Conservation (phyloP, 2,329 filamentous ascomycete genomes). For the Dactylonectria estremocensis region DNA sequence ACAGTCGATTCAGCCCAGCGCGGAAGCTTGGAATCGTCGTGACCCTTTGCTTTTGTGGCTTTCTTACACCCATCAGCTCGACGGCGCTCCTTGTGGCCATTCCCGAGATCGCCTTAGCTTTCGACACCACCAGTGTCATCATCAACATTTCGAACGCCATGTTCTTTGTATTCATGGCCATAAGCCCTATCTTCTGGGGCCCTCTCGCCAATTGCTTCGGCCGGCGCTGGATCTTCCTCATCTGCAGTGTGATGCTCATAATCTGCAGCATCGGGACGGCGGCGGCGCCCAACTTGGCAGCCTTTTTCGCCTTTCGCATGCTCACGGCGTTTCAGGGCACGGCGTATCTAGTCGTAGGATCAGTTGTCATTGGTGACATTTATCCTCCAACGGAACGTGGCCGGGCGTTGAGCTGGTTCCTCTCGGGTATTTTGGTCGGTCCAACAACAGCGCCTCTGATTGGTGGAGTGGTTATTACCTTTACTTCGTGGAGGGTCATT, state of each 20-base stretch:
- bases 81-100: constrained; percentile 40
- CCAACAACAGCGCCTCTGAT: constrained; percentile 76
- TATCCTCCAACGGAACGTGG: constrained; percentile 74
- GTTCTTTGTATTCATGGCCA: constrained; percentile 80
- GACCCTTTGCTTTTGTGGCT: constrained; percentile 41
- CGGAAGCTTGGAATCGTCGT: constrained; percentile 44
- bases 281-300: constrained; percentile 74
- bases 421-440: constrained; percentile 76
- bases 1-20: constrained; percentile 41
- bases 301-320: constrained; percentile 79
- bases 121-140: constrained; percentile 38
- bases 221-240: constrained; percentile 57
- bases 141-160: constrained; percentile 79
- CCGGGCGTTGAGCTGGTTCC: constrained; percentile 77
- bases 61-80: constrained; percentile 39
- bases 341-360: constrained; percentile 77
- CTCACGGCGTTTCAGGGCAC: constrained; percentile 81
- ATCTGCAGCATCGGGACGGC: constrained; percentile 77
- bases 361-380: constrained; percentile 71
- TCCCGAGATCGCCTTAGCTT: constrained; percentile 40
- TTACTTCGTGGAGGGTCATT: constrained; percentile 75
- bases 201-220: constrained; percentile 74
- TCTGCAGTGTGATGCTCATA: constrained; percentile 65
- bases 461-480: constrained; percentile 79
- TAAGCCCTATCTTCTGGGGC: constrained; percentile 76